These are phyloP conservation scores for Epipyxis sp. DNA, from an alignment of 108 stramenopile species.

Conservation along the genomic window DNA sequence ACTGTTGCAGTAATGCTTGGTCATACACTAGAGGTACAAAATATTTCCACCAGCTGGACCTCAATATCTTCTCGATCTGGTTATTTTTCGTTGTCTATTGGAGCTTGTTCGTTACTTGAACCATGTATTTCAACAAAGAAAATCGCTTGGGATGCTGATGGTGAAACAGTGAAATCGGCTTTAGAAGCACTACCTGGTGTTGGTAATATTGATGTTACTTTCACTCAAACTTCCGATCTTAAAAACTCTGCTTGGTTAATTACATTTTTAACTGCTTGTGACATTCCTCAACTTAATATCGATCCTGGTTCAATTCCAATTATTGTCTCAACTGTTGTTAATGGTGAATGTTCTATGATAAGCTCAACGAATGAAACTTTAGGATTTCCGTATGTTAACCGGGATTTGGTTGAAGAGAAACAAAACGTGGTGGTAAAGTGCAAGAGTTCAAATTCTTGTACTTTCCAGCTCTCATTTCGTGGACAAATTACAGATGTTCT, in stretches of 20 bases:
- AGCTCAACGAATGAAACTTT: background rate
- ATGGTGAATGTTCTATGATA: conserved; percentile 17
- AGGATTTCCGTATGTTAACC: conserved; percentile 21
- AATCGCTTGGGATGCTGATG: conserved; percentile 60
- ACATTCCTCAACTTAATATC: conserved; percentile 9
- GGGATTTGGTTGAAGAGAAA: background rate
- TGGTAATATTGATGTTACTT: background rate
- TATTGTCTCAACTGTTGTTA: background rate
- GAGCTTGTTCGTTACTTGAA: conserved; percentile 3
- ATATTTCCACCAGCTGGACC: conserved; percentile 50
- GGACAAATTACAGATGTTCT: conserved; percentile 36
- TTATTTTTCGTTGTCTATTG: conserved; percentile 48
- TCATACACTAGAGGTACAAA: conserved; percentile 53
- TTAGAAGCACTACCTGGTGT: background rate
- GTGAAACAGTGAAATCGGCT: background rate
- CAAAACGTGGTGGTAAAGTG: background rate
- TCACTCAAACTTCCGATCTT: conserved; percentile 5
- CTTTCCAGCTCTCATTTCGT: conserved; percentile 48
- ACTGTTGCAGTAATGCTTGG: conserved; percentile 59
- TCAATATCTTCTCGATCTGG: conserved; percentile 45
- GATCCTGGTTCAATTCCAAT: conserved; percentile 8
- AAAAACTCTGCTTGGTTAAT: conserved; percentile 17
- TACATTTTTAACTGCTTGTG: conserved; percentile 17
- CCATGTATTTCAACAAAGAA: conserved; percentile 39
- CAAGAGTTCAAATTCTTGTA: conserved; percentile 34